Conservation (phyloP, 1,284 basidiomycete species). For the Exobasidium cylindrosporum region DNA sequence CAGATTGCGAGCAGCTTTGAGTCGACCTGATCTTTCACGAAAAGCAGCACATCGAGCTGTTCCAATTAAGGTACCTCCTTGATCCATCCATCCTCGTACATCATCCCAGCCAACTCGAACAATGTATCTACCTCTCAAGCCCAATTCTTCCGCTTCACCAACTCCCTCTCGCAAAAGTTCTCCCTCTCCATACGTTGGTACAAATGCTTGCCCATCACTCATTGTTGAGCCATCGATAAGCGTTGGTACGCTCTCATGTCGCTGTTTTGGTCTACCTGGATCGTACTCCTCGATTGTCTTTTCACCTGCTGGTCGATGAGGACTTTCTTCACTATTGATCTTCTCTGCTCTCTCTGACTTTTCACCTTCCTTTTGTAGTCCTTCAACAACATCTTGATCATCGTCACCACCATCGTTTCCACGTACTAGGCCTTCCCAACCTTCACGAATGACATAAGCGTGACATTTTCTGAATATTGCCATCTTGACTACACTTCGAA, state of each 20-base stretch:
- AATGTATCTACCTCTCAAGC: constrained; percentile 84
- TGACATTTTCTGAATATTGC: constrained; percentile 63
- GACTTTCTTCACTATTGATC: neutral
- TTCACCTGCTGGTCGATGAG: neutral
- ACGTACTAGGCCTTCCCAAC: constrained; percentile 84
- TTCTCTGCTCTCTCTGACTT: neutral
- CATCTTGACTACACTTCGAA: constrained; percentile 53
- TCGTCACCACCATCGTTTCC: constrained; percentile 57
- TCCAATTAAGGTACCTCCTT: constrained; percentile 92
- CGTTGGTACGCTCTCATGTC: neutral
- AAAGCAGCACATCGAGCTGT: constrained; percentile 87
- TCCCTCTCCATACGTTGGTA: constrained; percentile 83
- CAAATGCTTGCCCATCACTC: constrained; percentile 56
- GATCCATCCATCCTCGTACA: constrained; percentile 83
- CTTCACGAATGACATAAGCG: constrained; percentile 67
- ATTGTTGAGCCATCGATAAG: constrained; percentile 4
- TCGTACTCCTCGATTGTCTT: neutral
- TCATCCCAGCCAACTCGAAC: constrained; percentile 98
- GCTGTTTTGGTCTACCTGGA: neutral
- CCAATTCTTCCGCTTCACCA: constrained; percentile 63
- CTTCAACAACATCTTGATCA: neutral
- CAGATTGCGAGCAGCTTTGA: constrained; percentile 81
- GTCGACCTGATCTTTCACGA: constrained; percentile 79
- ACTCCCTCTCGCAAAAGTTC: constrained; percentile 84
- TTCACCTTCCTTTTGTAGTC: constrained; percentile 6